Base-by-base conservation (phyloP, 2,329 filamentous ascomycete genomes). In the Aspergillus glaucus region DNA sequence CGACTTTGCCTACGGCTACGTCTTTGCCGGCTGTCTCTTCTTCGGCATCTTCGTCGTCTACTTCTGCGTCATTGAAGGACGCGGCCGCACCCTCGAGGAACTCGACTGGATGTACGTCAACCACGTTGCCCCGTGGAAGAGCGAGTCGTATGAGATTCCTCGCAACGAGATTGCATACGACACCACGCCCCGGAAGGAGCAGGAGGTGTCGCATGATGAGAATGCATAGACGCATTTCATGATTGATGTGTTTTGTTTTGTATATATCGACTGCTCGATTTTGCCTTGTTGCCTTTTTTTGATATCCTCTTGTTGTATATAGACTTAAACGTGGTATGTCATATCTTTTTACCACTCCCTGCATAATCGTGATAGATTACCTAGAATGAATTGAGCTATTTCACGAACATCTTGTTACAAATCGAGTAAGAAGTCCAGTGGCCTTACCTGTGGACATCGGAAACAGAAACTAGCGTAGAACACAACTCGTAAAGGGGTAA, bases 11-110 rank as follows among this genome's bases (percentile, higher is more conserved):
- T 88, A 88, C 60, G 86, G 87, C 2, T 88, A 88, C 54, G 81
- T 91, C 39, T 90, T 90, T 63, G 86, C 86, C 0, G 84, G 76
- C 0, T 89, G 85, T 60, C 86, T 87, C 58, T 69, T 86, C 6
- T 71, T 80, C 0, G 84, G 79, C 0, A 80, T 78, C 0, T 55
- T 80, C 0, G 68, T 89, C 4, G 83, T 70, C 9, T 90, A 85
- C 71, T 86, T 89, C 69, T 88, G 87, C 63, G 78, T 89, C n/a
- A 81, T 86, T 44, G 87, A 90, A 61, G 81, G 79, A 39, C 83
- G 86, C 60, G 85, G 82, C 43, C 78, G 84, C 7, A 82, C 80
- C 0, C 72, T 90, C 1, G 86, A 89, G 68, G 85, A 89, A 62
- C 85, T 89, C 45, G 86, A 90, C 57, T 83, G 79, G 46, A 86